Conservation (phyloP, 306 rosid genomes). For the Begonia fuchsioides region DNA sequence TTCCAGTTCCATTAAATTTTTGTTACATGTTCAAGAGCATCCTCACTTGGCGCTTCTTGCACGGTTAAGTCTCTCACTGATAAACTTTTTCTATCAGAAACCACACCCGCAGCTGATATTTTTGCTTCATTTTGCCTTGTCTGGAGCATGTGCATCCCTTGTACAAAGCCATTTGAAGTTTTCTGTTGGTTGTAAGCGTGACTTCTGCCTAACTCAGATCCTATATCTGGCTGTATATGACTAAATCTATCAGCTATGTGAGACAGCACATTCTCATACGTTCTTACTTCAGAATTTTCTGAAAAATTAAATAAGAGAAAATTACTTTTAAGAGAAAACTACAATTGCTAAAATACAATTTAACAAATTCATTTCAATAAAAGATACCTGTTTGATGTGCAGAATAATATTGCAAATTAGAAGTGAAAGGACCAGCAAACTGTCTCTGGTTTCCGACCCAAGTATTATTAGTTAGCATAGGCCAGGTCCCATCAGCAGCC, state of each 20-base stretch:
- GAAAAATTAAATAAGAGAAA: constrained; percentile 2
- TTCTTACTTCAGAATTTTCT: constrained; percentile 46
- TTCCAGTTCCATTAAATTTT: constrained; percentile 44
- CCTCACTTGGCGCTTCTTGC: constrained; percentile 48
- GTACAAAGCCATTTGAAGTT: constrained; percentile 60
- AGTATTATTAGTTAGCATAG: constrained; percentile 45
- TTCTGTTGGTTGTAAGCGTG: constrained; percentile 52
- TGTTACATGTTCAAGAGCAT: constrained; percentile 47
- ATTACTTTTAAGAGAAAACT: constrained; percentile 11
- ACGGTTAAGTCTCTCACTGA: constrained; percentile 45
- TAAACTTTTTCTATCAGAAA: constrained; percentile 45
- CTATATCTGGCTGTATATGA: constrained; percentile 51
- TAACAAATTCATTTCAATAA: neutral
- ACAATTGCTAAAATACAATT: too few species aligned
- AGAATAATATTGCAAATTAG: constrained; percentile 67
- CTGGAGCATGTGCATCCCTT: constrained; percentile 57
- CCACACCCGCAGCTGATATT: constrained; percentile 63
- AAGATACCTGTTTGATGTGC: constrained; percentile 63
- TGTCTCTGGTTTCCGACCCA: constrained; percentile 78
- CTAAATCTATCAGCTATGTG: constrained; percentile 59
- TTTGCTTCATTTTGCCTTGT: constrained; percentile 73
- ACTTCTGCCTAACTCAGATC: constrained; percentile 54
- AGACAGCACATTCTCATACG: constrained; percentile 31
- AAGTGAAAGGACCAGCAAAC: constrained; percentile 46
- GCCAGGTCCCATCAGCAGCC: constrained; percentile 72